Conservation (phyloP, 306 rosid species). For the Quercus robur region DNA sequence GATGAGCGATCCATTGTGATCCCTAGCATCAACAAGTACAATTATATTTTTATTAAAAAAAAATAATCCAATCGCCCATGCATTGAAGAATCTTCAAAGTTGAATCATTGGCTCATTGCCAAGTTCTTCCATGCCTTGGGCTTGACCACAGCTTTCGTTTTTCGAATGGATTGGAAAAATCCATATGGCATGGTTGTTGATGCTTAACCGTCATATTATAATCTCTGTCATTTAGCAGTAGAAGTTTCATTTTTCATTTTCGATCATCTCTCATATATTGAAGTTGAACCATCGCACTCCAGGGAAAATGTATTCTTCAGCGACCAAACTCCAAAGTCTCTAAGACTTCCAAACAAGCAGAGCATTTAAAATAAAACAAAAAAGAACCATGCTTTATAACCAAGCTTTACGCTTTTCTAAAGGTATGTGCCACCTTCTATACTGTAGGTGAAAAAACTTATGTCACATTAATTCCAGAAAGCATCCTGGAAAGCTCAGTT, state of each 20-base stretch:
- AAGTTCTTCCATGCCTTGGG: too few relatives aligned
- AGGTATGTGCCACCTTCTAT: neutral
- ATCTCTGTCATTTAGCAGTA: neutral
- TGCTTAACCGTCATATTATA: neutral
- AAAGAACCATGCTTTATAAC: neutral
- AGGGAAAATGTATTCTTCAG: slow-evolving; percentile 29
- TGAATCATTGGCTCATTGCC: too few relatives aligned
- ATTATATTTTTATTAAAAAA: too few relatives aligned
- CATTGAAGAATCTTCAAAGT: too few relatives aligned
- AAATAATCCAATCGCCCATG: too few relatives aligned
- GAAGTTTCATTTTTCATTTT: neutral
- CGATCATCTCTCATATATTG: slow-evolving; percentile 13
- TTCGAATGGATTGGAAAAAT: too few relatives aligned
- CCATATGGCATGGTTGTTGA: neutral
- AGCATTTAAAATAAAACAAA: neutral
- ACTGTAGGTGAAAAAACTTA: neutral
- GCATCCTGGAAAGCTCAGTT: neutral
- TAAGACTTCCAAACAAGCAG: neutral
- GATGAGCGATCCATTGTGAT: too few relatives aligned
- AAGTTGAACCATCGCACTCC: slow-evolving; percentile 39
- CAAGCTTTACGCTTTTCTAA: slow-evolving; percentile 1
- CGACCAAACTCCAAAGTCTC: slow-evolving; percentile 15
- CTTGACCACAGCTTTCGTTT: too few relatives aligned
- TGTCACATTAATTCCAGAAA: neutral
- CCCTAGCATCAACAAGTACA: too few relatives aligned